Percentiles rank a stretch among this genome's conserved stretches.
Evolutionary conservation across 148 eudicot species (phyloP).

Genomic region (Rhododendron ferrugineum): DNA sequence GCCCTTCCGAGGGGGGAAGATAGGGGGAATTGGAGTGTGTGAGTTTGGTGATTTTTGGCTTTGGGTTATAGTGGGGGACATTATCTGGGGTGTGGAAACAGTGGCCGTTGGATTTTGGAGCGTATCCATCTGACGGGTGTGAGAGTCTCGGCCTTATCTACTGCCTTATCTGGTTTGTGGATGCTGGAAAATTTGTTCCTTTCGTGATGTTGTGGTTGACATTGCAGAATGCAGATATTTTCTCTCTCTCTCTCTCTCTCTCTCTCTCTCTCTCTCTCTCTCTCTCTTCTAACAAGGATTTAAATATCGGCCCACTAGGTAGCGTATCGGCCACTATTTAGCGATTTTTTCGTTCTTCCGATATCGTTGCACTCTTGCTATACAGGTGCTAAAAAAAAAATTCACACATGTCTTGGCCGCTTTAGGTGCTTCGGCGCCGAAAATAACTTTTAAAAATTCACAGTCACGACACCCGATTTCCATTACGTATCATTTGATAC

Average conservation of each 20-base stretch:
- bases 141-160: constrained; percentile 55
- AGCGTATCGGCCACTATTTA: too few species aligned
- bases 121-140: constrained; percentile 66
- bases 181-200: background rate
- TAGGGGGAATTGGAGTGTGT: background rate
- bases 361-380: too few species aligned
- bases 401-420: too few species aligned
- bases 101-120: constrained; percentile 49
- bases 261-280: background rate
- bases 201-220: constrained; percentile 16
- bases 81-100: constrained; percentile 32
- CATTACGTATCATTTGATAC: too few species aligned
- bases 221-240: background rate
- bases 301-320: too few species aligned
- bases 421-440: too few species aligned
- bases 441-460: too few species aligned
- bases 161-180: constrained; percentile 54
- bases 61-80: background rate
- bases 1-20: background rate
- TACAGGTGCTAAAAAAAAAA: too few species aligned
- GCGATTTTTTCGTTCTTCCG: too few species aligned
- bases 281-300: background rate
- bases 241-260: background rate
- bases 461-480: too few species aligned
- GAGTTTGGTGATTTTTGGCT: constrained; percentile 27